Percentiles rank a stretch among this genome's conserved stretches.
These are phyloP conservation scores for Hypomontagnella monticulosa DNA, from an alignment of 495 filamentous ascomycete species.

Conservation along the genomic window DNA sequence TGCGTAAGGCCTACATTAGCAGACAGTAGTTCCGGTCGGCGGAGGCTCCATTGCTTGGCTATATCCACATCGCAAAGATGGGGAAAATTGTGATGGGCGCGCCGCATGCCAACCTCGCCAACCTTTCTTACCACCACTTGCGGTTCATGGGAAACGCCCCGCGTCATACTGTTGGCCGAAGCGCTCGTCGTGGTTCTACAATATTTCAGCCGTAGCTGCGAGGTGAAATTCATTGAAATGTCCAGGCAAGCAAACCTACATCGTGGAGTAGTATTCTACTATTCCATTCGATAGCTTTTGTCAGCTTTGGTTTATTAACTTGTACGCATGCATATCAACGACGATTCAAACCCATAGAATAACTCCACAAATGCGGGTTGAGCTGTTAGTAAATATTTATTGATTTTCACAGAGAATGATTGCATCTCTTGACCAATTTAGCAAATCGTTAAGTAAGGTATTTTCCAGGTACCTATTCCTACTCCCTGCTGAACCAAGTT, in stretches of 20 bases:
- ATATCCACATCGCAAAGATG: conserved; percentile 15
- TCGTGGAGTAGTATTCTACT: no score
- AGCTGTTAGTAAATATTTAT: no score
- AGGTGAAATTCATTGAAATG: conserved; percentile 6
- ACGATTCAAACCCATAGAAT: no score
- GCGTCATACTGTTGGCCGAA: conserved; percentile 25
- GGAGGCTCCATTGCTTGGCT: conserved; percentile 1
- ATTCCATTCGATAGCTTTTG: no score
- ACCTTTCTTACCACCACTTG: not conserved
- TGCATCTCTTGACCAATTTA: conserved; percentile 5
- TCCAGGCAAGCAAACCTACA: not conserved
- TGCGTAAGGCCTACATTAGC: not conserved
- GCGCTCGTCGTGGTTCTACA: conserved; percentile 30
- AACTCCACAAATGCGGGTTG: no score
- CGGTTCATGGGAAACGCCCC: conserved; percentile 13
- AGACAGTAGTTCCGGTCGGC: not conserved
- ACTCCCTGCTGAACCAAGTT: no score
- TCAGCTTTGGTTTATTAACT: no score
- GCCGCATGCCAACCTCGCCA: conserved; percentile 13
- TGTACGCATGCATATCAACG: no score
- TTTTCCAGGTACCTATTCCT: no score
- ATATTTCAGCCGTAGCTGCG: conserved; percentile 18
- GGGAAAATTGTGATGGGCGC: conserved; percentile 35
- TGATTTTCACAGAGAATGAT: no score
- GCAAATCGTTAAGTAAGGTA: no score